A percentile compares a stretch with the other conserved stretches of the same genome.
phyloP scores from a whole-genome alignment of 2,329 filamentous ascomycete genomes.

The Beauveria sp. region DNA sequence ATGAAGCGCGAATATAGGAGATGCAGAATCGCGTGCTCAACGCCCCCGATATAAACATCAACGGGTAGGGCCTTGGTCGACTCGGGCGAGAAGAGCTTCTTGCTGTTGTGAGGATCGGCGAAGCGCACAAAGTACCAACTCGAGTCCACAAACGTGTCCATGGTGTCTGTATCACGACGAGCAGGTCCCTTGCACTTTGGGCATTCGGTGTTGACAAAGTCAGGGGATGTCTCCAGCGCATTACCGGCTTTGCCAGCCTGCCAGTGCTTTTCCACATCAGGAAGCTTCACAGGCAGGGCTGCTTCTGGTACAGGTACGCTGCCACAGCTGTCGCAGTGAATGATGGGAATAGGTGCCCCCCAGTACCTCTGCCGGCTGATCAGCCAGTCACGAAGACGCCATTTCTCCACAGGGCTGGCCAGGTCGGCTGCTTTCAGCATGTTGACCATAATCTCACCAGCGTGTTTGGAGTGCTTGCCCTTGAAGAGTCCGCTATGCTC shows the following conservation, averaged over 20 bases:
- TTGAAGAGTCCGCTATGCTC: conserved; percentile 56
- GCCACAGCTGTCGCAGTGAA: conserved; percentile 73
- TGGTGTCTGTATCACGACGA: conserved; percentile 82
- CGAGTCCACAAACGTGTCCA: conserved; percentile 94
- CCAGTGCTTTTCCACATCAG: conserved; percentile 61
- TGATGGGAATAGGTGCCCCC: conserved; percentile 83
- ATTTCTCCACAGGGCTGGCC: conserved; percentile 61
- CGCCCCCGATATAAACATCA: conserved; percentile 80
- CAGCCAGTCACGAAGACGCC: conserved; percentile 82
- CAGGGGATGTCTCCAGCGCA: conserved; percentile 61
- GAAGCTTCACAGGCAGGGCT: conserved; percentile 70
- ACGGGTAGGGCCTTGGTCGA: conserved; percentile 60
- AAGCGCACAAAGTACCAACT: conserved; percentile 91
- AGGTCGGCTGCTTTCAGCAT: conserved; percentile 46
- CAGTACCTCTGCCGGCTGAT: conserved; percentile 90
- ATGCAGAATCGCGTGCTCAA: conserved; percentile 87
- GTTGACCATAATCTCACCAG: conserved; percentile 51
- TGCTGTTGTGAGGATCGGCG: conserved; percentile 58
- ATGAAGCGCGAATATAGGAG: conserved; percentile 85
- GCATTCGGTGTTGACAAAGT: conserved; percentile 70
- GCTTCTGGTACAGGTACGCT: conserved; percentile 68
- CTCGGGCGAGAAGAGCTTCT: conserved; percentile 53
- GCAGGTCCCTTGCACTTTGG: conserved; percentile 65
- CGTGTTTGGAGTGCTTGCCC: conserved; percentile 55
- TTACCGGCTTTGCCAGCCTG: conserved; percentile 65